These are phyloP conservation scores for Lichenothelia convexa DNA, from an alignment of 495 filamentous ascomycete species.

Conservation along the genomic window DNA sequence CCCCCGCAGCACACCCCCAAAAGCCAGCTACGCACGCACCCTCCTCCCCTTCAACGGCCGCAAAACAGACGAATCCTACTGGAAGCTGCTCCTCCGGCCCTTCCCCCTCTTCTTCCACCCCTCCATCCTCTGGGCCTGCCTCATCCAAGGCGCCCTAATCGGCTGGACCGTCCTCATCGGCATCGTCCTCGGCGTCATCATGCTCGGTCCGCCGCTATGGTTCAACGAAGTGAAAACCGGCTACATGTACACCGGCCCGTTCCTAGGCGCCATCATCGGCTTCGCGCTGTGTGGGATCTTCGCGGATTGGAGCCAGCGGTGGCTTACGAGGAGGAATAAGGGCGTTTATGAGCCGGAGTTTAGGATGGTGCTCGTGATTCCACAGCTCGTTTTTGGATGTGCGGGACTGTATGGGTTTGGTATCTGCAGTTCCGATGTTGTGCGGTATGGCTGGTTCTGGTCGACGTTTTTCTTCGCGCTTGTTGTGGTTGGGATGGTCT, in stretches of 20 bases:
- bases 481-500: slow-evolving; percentile 66
- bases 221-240: slow-evolving; percentile 69
- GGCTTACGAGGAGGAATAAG: slow-evolving; percentile 52
- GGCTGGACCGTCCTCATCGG: slow-evolving; percentile 94
- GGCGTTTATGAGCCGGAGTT: slow-evolving; percentile 90
- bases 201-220: slow-evolving; percentile 60
- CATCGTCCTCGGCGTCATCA: slow-evolving; percentile 66
- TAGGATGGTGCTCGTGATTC: slow-evolving; percentile 60
- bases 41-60: slow-evolving; percentile 64
- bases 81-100: slow-evolving; percentile 41
- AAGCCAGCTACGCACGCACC: slow-evolving; percentile 33
- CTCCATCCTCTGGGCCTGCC: slow-evolving; percentile 71
- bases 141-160: slow-evolving; percentile 80
- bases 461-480: slow-evolving; percentile 56
- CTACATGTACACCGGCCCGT: slow-evolving; percentile 77
- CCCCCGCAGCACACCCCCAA: slow-evolving; percentile 8
- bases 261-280: slow-evolving; percentile 65
- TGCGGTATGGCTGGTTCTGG: slow-evolving; percentile 47
- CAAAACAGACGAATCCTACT: slow-evolving; percentile 47
- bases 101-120: slow-evolving; percentile 60
- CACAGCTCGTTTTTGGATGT: slow-evolving; percentile 59
- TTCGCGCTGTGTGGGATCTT: slow-evolving; percentile 56
- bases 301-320: slow-evolving; percentile 51
- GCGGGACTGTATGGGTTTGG: slow-evolving; percentile 77
- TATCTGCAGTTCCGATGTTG: slow-evolving; percentile 39